These are phyloP conservation scores for Ocimum tenuiflorum DNA, from an alignment of 257 asterid species.

Conservation along the genomic window DNA sequence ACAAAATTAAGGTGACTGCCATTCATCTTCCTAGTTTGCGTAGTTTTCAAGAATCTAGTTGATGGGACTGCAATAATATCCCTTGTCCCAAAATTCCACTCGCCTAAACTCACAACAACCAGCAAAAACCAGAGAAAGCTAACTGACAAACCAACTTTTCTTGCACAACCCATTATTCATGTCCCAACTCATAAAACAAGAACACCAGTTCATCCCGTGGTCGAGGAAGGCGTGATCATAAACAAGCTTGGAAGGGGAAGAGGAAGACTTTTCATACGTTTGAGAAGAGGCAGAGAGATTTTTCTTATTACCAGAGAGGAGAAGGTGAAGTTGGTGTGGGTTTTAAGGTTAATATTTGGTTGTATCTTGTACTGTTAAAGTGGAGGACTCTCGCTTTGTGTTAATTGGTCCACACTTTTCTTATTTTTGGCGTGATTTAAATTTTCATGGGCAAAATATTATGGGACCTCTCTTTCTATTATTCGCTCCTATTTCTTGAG, in stretches of 20 bases:
- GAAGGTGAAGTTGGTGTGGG: not conserved
- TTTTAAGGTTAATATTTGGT: constrained; percentile 8
- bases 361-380: constrained; percentile 21
- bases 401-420: constrained; percentile 44
- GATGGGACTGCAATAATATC: constrained; percentile 18
- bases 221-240: not conserved
- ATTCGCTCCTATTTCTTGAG: too few species aligned
- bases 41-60: constrained; percentile 17
- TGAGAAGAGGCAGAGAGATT: not conserved
- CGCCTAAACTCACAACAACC: constrained; percentile 28
- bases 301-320: constrained; percentile 6
- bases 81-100: constrained; percentile 14
- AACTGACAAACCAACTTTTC: constrained; percentile 32
- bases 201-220: not conserved
- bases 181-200: too few species aligned
- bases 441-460: constrained; percentile 24
- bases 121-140: constrained; percentile 39
- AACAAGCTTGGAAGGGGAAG: not conserved
- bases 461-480: not conserved
- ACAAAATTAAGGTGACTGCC: constrained; percentile 33
- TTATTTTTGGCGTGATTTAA: constrained; percentile 30
- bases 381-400: constrained; percentile 24
- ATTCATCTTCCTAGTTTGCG: constrained; percentile 20
- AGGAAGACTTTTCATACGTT: not conserved
- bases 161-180: constrained; percentile 15